Base-by-base conservation (phyloP, 2,329 filamentous ascomycete species). In the Curvularia eragrostidis region DNA sequence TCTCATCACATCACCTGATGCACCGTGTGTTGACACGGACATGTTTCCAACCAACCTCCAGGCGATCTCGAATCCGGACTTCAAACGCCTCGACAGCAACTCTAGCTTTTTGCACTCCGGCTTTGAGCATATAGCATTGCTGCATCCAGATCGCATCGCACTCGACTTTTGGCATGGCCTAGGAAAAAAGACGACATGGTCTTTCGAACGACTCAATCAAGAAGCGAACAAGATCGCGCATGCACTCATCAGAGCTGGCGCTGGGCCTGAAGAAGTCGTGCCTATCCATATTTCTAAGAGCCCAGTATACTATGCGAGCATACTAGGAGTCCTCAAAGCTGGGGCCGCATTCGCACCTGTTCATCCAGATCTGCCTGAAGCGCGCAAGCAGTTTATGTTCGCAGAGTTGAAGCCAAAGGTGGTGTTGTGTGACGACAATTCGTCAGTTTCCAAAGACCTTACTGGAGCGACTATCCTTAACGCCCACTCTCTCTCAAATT, bases 281-380 rank as follows among this genome's bases (percentile, higher is more conserved):
- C 74, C 75, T 1, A 61, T 78, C n/a, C 69, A 73, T 32, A 70
- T 77, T 13, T 7, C 54, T 3, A 78, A 78, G 52, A 65, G 67
- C 38, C 74, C 75, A 1, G 41, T 68, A 15, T 78, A 72, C 43
- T 78, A 78, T 56, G 73, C 73, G 19, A 73, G 71, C 50, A 68
- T 78, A n/a, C 60, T 78, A 1, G 76, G 74, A 26, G 60, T 77
- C n/a, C 66, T 78, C n/a, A 78, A 78, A 62, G 73, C 75, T 23
- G 76, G 76, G 8, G 75, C 69, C 15, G 75, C 76, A 1, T 78
- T 77, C 49, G 66, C 71, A 1, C 75, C 75, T 7, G 61, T 78
- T 32, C 72, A 78, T 60, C 74, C 70, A 1, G 69, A 70, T 48
- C 62, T 77, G 6, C 76, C 76, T 7, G 61, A 68, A n/a, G 69